Conservation (phyloP, 2,329 filamentous ascomycete species). For the Exophiala xenobiotica region DNA sequence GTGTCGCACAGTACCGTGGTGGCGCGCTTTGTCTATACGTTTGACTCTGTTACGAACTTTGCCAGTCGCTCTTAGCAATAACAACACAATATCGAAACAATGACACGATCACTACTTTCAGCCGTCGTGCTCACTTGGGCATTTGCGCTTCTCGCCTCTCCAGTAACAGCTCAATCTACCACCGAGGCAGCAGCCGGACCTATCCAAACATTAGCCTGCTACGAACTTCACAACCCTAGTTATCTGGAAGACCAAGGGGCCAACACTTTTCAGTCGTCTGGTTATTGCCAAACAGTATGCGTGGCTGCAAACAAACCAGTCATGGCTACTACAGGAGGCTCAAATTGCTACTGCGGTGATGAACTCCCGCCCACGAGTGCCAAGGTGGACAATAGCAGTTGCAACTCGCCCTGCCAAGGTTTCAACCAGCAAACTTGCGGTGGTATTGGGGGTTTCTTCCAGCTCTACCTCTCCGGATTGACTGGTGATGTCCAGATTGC, state of each 20-base stretch:
- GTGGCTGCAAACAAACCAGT: slow-evolving; percentile 52
- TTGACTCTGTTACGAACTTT: background rate
- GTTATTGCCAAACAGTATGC: slow-evolving; percentile 57
- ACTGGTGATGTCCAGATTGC: slow-evolving; percentile 38
- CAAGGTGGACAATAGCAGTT: slow-evolving; percentile 59
- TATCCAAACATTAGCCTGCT: slow-evolving; percentile 38
- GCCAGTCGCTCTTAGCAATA: background rate
- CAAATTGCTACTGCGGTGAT: slow-evolving; percentile 72
- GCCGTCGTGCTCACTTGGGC: slow-evolving; percentile 17
- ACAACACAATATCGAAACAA: slow-evolving; percentile 6
- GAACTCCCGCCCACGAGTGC: slow-evolving; percentile 60
- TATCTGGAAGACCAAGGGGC: slow-evolving; percentile 49
- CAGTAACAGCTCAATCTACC: slow-evolving; percentile 21
- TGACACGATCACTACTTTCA: slow-evolving; percentile 22
- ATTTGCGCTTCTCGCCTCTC: slow-evolving; percentile 14
- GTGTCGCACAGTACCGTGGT: too few relatives aligned
- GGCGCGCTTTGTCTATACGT: background rate
- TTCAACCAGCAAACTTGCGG: slow-evolving; percentile 67
- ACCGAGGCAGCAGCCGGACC: slow-evolving; percentile 14
- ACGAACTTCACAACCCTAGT: slow-evolving; percentile 42
- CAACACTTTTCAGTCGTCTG: slow-evolving; percentile 54
- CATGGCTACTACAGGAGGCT: slow-evolving; percentile 61
- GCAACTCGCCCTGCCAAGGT: slow-evolving; percentile 65
- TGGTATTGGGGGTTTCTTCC: slow-evolving; percentile 51
- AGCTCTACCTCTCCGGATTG: slow-evolving; percentile 54